Evolutionary conservation across 768 basidiomycete genomes (phyloP).

Genomic region (Crassisporium funariophilum): DNA sequence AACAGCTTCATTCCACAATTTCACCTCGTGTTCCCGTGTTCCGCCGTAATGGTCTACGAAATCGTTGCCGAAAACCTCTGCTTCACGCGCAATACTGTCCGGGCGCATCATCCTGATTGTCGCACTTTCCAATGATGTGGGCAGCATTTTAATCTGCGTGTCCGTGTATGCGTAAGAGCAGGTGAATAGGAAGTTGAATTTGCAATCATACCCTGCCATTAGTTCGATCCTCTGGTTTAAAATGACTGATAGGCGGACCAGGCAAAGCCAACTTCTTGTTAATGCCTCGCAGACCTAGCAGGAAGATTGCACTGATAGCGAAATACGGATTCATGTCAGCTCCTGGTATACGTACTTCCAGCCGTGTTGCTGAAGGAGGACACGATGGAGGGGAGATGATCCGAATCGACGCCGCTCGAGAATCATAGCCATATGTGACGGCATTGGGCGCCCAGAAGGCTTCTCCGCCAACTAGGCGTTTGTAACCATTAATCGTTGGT

Average conservation of each 20-base stretch:
- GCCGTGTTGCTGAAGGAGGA: conserved; percentile 77
- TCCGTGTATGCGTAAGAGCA: conserved; percentile 16
- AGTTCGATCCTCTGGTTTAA: conserved; percentile 56
- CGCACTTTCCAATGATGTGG: conserved; percentile 77
- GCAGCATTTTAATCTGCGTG: conserved; percentile 75
- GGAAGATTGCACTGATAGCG: conserved; percentile 84
- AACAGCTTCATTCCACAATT: conserved; percentile 84
- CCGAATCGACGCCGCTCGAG: conserved; percentile 87
- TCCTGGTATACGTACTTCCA: conserved; percentile 94
- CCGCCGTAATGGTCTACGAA: conserved; percentile 96
- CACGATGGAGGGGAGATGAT: conserved; percentile 91
- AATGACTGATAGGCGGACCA: conserved; percentile 67
- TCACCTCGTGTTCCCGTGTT: conserved; percentile 91
- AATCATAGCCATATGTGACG: conserved; percentile 94
- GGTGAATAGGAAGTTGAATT: neutral
- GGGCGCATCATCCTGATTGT: conserved; percentile 77
- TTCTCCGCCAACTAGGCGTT: conserved; percentile 91
- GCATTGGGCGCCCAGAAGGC: conserved; percentile 95
- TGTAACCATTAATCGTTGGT: conserved; percentile 96
- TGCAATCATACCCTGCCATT: conserved; percentile 55
- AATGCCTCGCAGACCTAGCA: conserved; percentile 86
- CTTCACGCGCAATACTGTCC: conserved; percentile 80
- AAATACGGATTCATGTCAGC: conserved; percentile 97
- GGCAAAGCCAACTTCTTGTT: conserved; percentile 70
- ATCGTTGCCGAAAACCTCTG: conserved; percentile 72